Conservation (phyloP, 2,329 filamentous ascomycete species). For the Aspergillus thermomutatus region DNA sequence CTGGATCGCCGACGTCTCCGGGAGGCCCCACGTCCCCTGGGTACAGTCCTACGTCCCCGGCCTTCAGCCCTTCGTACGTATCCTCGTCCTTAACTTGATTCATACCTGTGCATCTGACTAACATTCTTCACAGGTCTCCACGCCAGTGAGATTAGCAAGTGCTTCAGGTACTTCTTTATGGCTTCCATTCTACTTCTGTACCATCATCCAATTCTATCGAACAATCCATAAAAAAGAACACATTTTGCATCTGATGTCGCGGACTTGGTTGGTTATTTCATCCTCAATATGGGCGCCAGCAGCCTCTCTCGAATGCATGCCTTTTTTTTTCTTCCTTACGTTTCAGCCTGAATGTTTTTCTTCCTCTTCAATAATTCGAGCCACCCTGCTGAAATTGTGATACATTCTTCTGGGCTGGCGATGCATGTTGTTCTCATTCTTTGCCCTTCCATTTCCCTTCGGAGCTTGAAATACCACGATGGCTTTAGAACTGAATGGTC, state of each 20-base stretch:
- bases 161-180: slow-evolving; percentile 18
- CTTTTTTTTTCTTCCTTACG: slow-evolving; percentile 24
- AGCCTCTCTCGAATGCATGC: slow-evolving; percentile 31
- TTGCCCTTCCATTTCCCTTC: background rate
- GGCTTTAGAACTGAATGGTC: slow-evolving; percentile 18
- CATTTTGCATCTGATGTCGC: slow-evolving; percentile 34
- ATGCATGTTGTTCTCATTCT: slow-evolving; percentile 15
- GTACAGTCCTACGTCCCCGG: slow-evolving; percentile 44
- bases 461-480: slow-evolving; percentile 23
- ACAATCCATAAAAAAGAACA: slow-evolving; percentile 31
- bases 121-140: slow-evolving; percentile 32
- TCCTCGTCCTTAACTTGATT: background rate
- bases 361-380: slow-evolving; percentile 19
- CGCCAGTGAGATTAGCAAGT: slow-evolving; percentile 35
- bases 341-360: slow-evolving; percentile 16
- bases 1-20: slow-evolving; percentile 43
- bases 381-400: slow-evolving; percentile 31
- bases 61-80: slow-evolving; percentile 43
- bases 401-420: slow-evolving; percentile 25
- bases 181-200: slow-evolving; percentile 35
- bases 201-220: slow-evolving; percentile 31
- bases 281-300: slow-evolving; percentile 29
- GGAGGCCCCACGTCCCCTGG: slow-evolving; percentile 40
- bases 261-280: slow-evolving; percentile 40
- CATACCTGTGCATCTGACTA: slow-evolving; percentile 7